These are phyloP conservation scores for Lepiota brunneoincarnata DNA, from an alignment of 768 basidiomycete species.

Conservation along the genomic window DNA sequence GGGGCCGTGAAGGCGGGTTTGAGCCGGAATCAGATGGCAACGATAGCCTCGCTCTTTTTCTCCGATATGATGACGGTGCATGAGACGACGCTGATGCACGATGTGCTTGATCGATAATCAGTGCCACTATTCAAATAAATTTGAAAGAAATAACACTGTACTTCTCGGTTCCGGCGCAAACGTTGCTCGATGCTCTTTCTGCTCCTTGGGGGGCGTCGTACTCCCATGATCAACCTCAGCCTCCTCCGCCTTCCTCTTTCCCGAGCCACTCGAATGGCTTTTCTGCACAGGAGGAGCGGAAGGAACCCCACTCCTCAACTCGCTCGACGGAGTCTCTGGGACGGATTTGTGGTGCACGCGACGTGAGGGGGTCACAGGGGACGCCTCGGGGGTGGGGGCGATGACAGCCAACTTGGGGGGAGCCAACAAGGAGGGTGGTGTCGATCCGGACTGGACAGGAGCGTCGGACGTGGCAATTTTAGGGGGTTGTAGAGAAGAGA, in stretches of 20 bases:
- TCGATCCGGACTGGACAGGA: constrained; percentile 20
- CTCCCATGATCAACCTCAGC: constrained; percentile 46
- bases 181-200: constrained; percentile 50
- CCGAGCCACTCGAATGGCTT: constrained; percentile 33
- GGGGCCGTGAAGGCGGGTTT: constrained; percentile 32
- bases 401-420: constrained; percentile 38
- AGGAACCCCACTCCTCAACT: constrained; percentile 19
- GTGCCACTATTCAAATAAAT: constrained; percentile 22
- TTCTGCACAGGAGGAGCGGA: constrained; percentile 31
- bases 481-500: constrained; percentile 19
- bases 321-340: constrained; percentile 27
- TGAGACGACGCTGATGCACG: constrained; percentile 50
- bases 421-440: constrained; percentile 29
- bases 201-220: constrained; percentile 61
- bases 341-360: constrained; percentile 27
- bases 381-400: constrained; percentile 38
- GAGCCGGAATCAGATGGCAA: constrained; percentile 34
- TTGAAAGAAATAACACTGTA: constrained; percentile 31
- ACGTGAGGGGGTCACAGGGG: constrained; percentile 30
- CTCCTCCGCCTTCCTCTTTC: constrained; percentile 76
- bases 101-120: constrained; percentile 36
- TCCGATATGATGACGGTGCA: constrained; percentile 70
- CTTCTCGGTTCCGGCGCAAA: constrained; percentile 65
- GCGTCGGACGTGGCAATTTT: constrained; percentile 23
- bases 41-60: constrained; percentile 65